Conservation (phyloP, 2,329 filamentous ascomycete species). For the Colletotrichum australisinense region DNA sequence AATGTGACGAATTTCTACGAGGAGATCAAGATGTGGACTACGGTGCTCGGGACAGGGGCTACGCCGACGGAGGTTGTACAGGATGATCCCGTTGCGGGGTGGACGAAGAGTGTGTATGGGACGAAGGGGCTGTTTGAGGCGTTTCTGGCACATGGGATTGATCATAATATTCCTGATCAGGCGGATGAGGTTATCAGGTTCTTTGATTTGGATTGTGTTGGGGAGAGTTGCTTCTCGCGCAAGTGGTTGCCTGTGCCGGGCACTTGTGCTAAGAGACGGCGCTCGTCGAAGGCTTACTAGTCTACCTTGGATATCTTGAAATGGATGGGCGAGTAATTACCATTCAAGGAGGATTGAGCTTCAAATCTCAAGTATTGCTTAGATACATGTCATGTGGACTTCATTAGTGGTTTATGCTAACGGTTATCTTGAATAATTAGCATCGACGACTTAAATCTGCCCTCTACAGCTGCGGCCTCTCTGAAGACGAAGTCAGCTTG, state of each 20-base stretch:
- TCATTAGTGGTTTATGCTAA: neutral
- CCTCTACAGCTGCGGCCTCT: neutral
- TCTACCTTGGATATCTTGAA: neutral
- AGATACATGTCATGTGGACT: fast-evolving
- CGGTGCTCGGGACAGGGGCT: conserved; percentile 40
- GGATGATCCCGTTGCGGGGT: conserved; percentile 21
- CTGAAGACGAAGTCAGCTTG: neutral
- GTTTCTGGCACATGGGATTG: conserved; percentile 34
- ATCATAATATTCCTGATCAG: conserved; percentile 36
- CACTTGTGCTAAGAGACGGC: neutral
- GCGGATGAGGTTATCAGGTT: conserved; percentile 36
- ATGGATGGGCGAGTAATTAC: neutral
- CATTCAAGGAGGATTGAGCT: neutral
- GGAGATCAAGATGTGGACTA: conserved; percentile 65
- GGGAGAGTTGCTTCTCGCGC: conserved; percentile 35
- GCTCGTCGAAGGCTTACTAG: neutral
- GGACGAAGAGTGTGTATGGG: conserved; percentile 38
- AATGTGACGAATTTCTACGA: conserved; percentile 65
- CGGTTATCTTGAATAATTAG: neutral
- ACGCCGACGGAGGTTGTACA: conserved; percentile 24
- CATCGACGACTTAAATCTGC: fast-evolving
- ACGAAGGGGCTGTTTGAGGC: conserved; percentile 33
- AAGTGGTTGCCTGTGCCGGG: conserved; percentile 19
- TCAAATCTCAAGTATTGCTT: neutral
- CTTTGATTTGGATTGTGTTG: conserved; percentile 37